Conservation (phyloP, 139 green algal genomes). For the Zygnema circumcarinatum region DNA sequence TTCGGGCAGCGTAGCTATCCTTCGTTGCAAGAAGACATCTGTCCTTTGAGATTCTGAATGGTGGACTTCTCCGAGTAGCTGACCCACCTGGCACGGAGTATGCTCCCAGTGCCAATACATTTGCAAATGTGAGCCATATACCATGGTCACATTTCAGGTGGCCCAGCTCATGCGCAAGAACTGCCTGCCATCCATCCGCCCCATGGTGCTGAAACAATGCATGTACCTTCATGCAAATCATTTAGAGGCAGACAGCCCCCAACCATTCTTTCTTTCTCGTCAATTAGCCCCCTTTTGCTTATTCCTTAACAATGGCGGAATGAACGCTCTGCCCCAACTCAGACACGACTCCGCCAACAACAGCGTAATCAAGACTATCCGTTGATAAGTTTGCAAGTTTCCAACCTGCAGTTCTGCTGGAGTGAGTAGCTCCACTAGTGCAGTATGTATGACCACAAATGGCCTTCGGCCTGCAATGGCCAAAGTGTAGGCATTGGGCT, state of each 20-base stretch:
- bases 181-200: conserved; percentile 38
- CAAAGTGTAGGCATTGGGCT: conserved; percentile 95
- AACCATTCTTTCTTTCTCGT: background rate
- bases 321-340: too few relatives aligned
- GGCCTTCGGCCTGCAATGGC: conserved; percentile 86
- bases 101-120: conserved; percentile 85
- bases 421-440: conserved; percentile 91
- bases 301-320: too few relatives aligned
- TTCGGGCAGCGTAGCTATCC: too few relatives aligned
- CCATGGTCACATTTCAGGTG: conserved; percentile 94
- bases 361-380: too few relatives aligned
- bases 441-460: conserved; percentile 95
- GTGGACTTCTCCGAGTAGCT: too few relatives aligned
- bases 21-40: too few relatives aligned
- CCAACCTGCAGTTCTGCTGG: conserved; percentile 80
- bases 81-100: conserved; percentile 54
- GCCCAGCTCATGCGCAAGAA: conserved; percentile 72
- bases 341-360: too few relatives aligned
- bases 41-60: too few relatives aligned
- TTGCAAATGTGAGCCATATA: conserved; percentile 92
- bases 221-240: too few relatives aligned
- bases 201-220: background rate
- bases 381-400: background rate
- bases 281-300: background rate
- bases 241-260: too few relatives aligned